These are phyloP conservation scores for Phylloporus sp. DNA, from an alignment of 768 basidiomycete genomes.

Conservation along the genomic window DNA sequence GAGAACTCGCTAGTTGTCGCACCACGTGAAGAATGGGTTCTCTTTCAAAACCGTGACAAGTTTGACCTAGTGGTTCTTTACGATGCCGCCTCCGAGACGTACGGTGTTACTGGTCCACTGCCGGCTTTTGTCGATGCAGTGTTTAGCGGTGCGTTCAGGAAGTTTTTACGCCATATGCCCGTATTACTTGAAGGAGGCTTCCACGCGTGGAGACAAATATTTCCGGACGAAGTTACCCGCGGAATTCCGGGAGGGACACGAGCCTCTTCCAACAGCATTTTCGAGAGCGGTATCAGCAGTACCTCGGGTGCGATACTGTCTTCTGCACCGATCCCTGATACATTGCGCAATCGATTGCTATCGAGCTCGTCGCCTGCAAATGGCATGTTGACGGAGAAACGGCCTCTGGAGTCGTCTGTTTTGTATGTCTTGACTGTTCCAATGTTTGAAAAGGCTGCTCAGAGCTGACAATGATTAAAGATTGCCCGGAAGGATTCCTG, in stretches of 20 bases:
- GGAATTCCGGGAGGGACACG: constrained; percentile 18
- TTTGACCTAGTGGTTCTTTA: constrained; percentile 89
- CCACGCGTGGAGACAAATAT: constrained; percentile 68
- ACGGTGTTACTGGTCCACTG: constrained; percentile 52
- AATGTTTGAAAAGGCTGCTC: constrained; percentile 6
- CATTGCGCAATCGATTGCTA: constrained; percentile 11
- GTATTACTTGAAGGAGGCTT: constrained; percentile 84
- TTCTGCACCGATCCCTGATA: constrained; percentile 14
- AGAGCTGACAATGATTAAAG: constrained; percentile 14
- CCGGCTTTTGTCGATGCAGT: constrained; percentile 63
- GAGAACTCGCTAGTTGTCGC: constrained; percentile 72
- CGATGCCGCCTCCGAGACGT: constrained; percentile 59
- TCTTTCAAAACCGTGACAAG: constrained; percentile 83
- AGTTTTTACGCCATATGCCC: constrained; percentile 69
- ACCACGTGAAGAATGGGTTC: constrained; percentile 62
- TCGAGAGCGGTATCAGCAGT: constrained; percentile 25
- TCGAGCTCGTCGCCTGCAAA: constrained; percentile 10
- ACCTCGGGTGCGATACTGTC: constrained; percentile 25
- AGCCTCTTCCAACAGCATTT: constrained; percentile 15
- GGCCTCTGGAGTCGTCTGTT: constrained; percentile 15
- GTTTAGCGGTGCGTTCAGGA: constrained; percentile 68
- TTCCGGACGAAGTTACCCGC: constrained; percentile 41
- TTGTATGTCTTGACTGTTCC: constrained; percentile 16
- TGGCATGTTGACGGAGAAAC: constrained; percentile 17
- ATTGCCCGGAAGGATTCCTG: constrained; percentile 10